A percentile compares a stretch with the other conserved stretches of the same genome.
Evolutionary conservation across 1,139 yeast genomes (phyloP).

Genomic region (Pneumocystis sp.): DNA sequence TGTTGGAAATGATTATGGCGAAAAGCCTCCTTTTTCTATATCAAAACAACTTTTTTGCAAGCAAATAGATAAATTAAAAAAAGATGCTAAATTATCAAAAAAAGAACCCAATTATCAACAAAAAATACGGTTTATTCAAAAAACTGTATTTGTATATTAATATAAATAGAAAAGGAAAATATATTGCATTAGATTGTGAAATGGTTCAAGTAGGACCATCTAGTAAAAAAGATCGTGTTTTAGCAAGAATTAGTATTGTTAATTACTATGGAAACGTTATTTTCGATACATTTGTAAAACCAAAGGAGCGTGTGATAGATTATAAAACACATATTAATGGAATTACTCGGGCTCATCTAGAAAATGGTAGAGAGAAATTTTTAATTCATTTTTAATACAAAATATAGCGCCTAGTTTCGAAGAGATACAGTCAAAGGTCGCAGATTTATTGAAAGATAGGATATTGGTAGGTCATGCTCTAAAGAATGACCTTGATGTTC

Average conservation of each 20-base stretch:
- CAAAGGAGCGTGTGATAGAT: slow-evolving; percentile 62
- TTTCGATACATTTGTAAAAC: slow-evolving; percentile 60
- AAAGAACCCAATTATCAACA: not conserved
- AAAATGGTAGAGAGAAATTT: slow-evolving; percentile 18
- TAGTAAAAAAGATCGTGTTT: slow-evolving; percentile 44
- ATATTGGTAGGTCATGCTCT: slow-evolving; percentile 77
- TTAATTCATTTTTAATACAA: not conserved
- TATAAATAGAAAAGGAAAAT: slow-evolving; percentile 39
- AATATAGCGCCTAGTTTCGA: slow-evolving; percentile 42
- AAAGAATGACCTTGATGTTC: slow-evolving; percentile 56
- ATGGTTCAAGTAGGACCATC: slow-evolving; percentile 80
- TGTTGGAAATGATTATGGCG: not conserved
- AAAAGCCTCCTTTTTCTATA: not conserved
- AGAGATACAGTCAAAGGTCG: slow-evolving; percentile 47
- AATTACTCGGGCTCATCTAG: slow-evolving; percentile 53
- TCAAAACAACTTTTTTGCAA: not conserved
- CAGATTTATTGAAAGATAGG: slow-evolving; percentile 33
- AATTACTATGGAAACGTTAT: slow-evolving; percentile 63
- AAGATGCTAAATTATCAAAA: not conserved
- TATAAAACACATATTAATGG: slow-evolving; percentile 97
- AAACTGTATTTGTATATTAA: not conserved
- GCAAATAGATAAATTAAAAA: not conserved
- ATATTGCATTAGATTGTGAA: slow-evolving; percentile 79
- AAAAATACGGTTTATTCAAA: not conserved
- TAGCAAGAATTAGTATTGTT: slow-evolving; percentile 79